These are phyloP conservation scores for Rusavskia elegans DNA, from an alignment of 495 filamentous ascomycete species.

Conservation along the genomic window DNA sequence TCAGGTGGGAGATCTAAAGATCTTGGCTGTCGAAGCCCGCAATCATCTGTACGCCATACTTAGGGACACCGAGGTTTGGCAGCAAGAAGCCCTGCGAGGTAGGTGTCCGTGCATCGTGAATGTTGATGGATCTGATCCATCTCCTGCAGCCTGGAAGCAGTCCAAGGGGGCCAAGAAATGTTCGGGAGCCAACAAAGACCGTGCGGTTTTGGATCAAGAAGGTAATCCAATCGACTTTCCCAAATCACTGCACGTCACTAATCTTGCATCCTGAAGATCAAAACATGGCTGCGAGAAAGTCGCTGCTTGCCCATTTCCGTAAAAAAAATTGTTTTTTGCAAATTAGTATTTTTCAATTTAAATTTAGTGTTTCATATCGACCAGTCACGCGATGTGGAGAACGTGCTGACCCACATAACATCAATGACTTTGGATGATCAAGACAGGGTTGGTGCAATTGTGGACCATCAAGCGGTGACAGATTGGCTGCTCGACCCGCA, in stretches of 20 bases:
- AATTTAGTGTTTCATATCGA: not conserved
- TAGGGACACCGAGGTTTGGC: slow-evolving; percentile 6
- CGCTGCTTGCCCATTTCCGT: slow-evolving; percentile 3
- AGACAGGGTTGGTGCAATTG: slow-evolving; percentile 6
- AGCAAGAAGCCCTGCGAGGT: slow-evolving; percentile 4
- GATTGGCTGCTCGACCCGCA: slow-evolving; percentile 2
- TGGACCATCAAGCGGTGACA: not conserved
- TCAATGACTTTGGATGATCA: slow-evolving; percentile 3
- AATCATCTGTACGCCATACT: slow-evolving; percentile 7
- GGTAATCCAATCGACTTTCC: not conserved
- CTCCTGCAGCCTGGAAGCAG: not conserved
- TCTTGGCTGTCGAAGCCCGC: slow-evolving; percentile 6
- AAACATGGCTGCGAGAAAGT: slow-evolving; percentile 1
- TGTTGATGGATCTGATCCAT: not conserved
- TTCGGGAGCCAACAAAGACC: too few relatives aligned
- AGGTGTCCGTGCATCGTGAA: not conserved
- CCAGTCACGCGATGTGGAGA: slow-evolving; percentile 2
- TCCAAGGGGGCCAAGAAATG: not conserved
- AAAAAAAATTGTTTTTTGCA: too few relatives aligned
- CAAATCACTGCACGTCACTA: not conserved
- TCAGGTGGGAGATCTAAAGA: slow-evolving; percentile 7
- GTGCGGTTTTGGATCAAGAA: not conserved
- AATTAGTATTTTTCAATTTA: too few relatives aligned
- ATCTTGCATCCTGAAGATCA: not conserved
- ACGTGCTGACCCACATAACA: not conserved